Evolutionary conservation across 2,329 filamentous ascomycete species (phyloP).

Genomic region (Fusarium sp.): DNA sequence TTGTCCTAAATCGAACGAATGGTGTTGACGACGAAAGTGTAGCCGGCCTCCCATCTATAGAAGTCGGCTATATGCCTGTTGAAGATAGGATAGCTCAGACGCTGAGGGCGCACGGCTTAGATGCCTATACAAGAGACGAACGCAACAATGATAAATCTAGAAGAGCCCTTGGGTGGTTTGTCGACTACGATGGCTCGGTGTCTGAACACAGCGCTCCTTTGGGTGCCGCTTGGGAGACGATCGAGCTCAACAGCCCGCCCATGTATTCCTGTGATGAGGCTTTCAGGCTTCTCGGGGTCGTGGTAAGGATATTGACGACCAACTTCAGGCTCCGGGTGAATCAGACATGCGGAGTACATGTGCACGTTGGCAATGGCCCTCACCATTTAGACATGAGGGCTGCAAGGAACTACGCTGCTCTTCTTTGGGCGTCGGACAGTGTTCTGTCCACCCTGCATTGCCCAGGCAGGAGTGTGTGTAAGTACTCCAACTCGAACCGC

Average conservation of each 20-base stretch:
- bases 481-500: slow-evolving; percentile 22
- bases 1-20: neutral
- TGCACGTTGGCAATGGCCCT: slow-evolving; percentile 53
- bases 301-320: slow-evolving; percentile 49
- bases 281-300: slow-evolving; percentile 46
- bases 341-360: slow-evolving; percentile 50
- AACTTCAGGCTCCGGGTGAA: slow-evolving; percentile 51
- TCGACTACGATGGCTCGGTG: slow-evolving; percentile 15
- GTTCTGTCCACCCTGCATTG: slow-evolving; percentile 52
- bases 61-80: no score
- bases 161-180: slow-evolving; percentile 14
- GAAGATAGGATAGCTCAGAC: neutral
- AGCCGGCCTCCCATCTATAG: neutral
- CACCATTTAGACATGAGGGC: slow-evolving; percentile 46
- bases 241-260: slow-evolving; percentile 53
- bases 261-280: slow-evolving; percentile 46
- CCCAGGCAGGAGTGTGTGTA: slow-evolving; percentile 44
- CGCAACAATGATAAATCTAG: neutral
- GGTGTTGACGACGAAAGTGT: neutral
- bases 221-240: neutral
- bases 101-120: neutral
- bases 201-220: neutral
- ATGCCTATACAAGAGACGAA: neutral
- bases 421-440: slow-evolving; percentile 53
- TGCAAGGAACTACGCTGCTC: slow-evolving; percentile 47